A percentile compares a stretch with the other conserved stretches of the same genome.
Evolutionary conservation across 495 filamentous ascomycete species (phyloP).

Genomic region (Aspergillus baeticus): DNA sequence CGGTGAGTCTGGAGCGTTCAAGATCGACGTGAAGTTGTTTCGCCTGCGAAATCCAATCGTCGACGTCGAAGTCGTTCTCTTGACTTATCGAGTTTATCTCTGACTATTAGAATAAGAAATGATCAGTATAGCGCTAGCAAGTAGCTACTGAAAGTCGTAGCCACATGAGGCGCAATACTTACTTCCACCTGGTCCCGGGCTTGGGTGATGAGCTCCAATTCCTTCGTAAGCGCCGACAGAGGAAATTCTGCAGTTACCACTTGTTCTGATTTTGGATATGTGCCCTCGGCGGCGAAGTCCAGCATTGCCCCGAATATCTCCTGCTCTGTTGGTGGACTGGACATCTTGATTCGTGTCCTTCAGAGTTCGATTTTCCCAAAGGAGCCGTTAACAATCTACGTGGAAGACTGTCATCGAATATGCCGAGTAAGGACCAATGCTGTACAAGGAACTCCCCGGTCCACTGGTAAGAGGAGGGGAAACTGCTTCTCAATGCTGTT

Average conservation of each 20-base stretch:
- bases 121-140: not conserved
- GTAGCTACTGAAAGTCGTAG: not conserved
- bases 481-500: not conserved
- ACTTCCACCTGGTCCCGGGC: constrained; percentile 73
- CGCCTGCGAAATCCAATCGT: constrained; percentile 80
- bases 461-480: not conserved
- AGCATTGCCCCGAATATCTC: constrained; percentile 67
- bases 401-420: too few species aligned
- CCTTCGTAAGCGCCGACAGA: constrained; percentile 54
- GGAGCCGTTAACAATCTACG: too few species aligned
- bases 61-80: constrained; percentile 71
- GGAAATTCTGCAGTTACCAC: constrained; percentile 63
- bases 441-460: not conserved
- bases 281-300: constrained; percentile 65
- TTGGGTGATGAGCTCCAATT: constrained; percentile 62
- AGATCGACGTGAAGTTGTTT: constrained; percentile 83
- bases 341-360: constrained; percentile 26
- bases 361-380: not conserved
- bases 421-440: not conserved
- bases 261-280: constrained; percentile 71
- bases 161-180: constrained; percentile 9
- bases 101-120: constrained; percentile 39
- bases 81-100: constrained; percentile 72
- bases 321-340: constrained; percentile 26
- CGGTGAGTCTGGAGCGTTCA: constrained; percentile 65